Base-by-base conservation (phyloP, 805 yeast genomes). In the Saccharomycopsis babjevae region DNA sequence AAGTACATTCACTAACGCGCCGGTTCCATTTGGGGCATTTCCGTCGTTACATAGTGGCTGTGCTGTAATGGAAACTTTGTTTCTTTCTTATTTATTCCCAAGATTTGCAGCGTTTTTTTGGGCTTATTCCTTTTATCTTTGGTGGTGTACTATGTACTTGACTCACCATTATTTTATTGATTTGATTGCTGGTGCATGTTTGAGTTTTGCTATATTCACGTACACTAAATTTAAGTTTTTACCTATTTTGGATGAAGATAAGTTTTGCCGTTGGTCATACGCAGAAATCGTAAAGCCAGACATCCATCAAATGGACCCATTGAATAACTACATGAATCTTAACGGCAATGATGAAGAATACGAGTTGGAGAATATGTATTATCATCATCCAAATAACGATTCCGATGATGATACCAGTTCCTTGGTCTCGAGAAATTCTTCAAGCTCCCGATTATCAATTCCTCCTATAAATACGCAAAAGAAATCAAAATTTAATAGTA, bases 61-160 rank as follows among this genome's bases (percentile, higher is more conserved):
- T 71, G 92, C 97, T 13, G 88, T 92, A 3, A 86, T 93, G 89
- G 97, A 92, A 70, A 96, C 91, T 1, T 76, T 92, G 63, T 94
- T 94, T 74, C 76, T 94, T 69, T 77, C 85, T 59, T 89, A 90
- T 76, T 76, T 91, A 60, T 92, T 92, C 71, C 98, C 98, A 13
- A 78, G 74, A 50, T 76, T 77, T 56, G 77, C 83, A 1, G 83
- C 86, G 7, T 62, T 88, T 6, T 88, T 90, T 78, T 79, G 85
- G 70, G 73, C 78, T 20, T 94, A 93, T 71, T 94, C 90, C n/a
- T 75, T 83, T 65, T 90, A 96, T 96, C 79, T 94, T 67, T 93
- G 98, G 98, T 94, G 97, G 96, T 82, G 94, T 57, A 94, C 98
- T 16, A 93, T 93, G 99, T 93, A 93, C 73, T 79, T 93, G 69